These are phyloP conservation scores for Mucor lusitanicus DNA, from an alignment of 371 early-diverging fungal genomes.

Conservation along the genomic window DNA sequence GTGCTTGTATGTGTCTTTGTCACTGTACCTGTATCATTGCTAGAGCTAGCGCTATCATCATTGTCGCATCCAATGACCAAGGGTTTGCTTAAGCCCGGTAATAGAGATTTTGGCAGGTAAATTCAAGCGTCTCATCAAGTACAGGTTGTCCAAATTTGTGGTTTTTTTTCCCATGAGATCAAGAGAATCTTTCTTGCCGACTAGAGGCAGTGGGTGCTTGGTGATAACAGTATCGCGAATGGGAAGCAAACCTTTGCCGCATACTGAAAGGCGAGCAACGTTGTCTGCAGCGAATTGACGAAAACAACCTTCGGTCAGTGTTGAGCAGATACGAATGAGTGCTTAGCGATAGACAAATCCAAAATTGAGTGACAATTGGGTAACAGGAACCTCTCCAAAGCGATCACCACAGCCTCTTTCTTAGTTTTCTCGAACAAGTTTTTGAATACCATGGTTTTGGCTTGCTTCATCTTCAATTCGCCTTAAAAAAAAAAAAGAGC, in stretches of 20 bases:
- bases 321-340: not conserved
- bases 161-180: not conserved
- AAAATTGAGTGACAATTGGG: not conserved
- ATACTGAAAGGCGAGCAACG: not conserved
- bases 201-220: not conserved
- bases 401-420: not conserved
- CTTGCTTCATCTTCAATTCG: not conserved
- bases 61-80: no score
- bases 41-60: no score
- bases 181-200: not conserved
- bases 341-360: not conserved
- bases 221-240: not conserved
- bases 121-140: not conserved
- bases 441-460: not conserved
- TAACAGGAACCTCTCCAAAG: not conserved
- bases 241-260: not conserved
- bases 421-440: not conserved
- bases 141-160: not conserved
- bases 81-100: no score
- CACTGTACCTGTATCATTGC: no score
- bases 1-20: no score
- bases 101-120: not conserved
- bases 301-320: not conserved
- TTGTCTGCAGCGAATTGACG: not conserved
- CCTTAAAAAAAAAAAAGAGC: not conserved